A percentile compares a stretch with the other conserved stretches of the same genome.
phyloP scores from a whole-genome alignment of 352 stramenopile species.

The Phytophthora ramorum region DNA sequence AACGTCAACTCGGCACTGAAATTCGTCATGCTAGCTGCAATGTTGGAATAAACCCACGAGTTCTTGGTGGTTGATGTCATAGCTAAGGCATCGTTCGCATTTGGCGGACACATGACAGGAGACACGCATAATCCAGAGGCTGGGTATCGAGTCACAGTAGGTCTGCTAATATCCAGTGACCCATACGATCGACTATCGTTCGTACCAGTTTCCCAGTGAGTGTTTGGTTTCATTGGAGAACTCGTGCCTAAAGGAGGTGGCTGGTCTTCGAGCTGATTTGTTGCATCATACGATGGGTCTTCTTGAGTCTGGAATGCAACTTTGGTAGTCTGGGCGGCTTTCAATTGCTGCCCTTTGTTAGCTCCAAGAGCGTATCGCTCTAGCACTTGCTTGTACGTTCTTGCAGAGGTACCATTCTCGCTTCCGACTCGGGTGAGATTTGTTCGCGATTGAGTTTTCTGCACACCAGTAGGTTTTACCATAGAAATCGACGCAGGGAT shows the following conservation, averaged over 20 bases:
- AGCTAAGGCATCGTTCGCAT: not conserved
- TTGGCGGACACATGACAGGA: constrained; percentile 5
- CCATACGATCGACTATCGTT: not conserved
- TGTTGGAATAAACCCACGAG: constrained; percentile 8
- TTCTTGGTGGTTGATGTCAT: not conserved
- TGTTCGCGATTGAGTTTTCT: constrained; percentile 30
- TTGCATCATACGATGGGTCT: constrained; percentile 2
- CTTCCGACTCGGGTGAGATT: constrained; percentile 21
- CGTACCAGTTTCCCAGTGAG: not conserved
- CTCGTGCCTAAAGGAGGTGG: not conserved
- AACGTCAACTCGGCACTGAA: constrained; percentile 17
- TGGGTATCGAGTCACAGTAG: not conserved
- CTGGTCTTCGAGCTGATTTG: constrained; percentile 22
- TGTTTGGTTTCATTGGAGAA: not conserved
- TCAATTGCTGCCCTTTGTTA: constrained; percentile 21
- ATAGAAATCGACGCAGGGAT: constrained; percentile 1
- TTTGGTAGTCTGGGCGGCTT: not conserved
- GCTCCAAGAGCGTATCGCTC: constrained; percentile 46
- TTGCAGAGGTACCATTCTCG: constrained; percentile 7
- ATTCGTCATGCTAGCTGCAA: not conserved
- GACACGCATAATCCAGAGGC: constrained; percentile 13
- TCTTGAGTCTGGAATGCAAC: not conserved
- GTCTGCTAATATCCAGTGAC: not conserved
- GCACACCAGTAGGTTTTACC: not conserved
- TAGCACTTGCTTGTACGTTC: constrained; percentile 46